Evolutionary conservation across 2,329 filamentous ascomycete genomes (phyloP), one percentile per base, ranked within the genome.

Genomic region (Berkeleyomyces basicola): DNA sequence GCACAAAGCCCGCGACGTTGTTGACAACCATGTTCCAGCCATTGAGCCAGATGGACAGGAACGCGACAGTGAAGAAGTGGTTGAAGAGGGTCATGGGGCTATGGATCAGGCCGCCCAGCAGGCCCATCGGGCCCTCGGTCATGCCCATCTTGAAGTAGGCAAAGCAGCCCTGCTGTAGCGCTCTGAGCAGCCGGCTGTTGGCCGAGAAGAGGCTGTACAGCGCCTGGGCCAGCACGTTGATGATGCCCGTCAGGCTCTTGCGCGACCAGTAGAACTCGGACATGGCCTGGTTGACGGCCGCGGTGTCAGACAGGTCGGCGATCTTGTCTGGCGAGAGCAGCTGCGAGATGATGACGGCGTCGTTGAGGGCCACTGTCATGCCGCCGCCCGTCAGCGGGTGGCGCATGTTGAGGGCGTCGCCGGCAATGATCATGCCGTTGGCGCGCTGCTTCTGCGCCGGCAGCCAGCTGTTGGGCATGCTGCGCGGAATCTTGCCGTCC

Each of bases 321-420:
- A 96, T 79, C 6, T 75, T 74, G 46, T 80, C 75, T 0, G 90
- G 90, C 44, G 82, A 78, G 1, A 99, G 81, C 31, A 96, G 77
- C 7, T 86, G 80, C 0, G 86, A 78, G 36, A 99, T 79, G 1
- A 95, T 74, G 9, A 93, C 80, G 1, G 88, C 91, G 70, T 99
- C 93, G 75, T 92, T 95, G 73, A 99, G 87, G 1, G 90, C 93
- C 1, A 97, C 93, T 0, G 92, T 97, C 93, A 99, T 99, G 68
- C 93, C 93, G 67, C 93, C 93, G 61, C 93, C 93, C 0, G 93
- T 99, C 10, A 99, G 80, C 1, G 93, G 93, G 74, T 99, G 93
- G n/a, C 93, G 88, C 93, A 99, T 99, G 77, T 99, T 99, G 80
- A 95, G 86, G 11, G 93, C 92, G 72, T 99, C 93, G 64, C 93